phyloP scores from a whole-genome alignment of 306 rosid genomes.

The Rosa persica region DNA sequence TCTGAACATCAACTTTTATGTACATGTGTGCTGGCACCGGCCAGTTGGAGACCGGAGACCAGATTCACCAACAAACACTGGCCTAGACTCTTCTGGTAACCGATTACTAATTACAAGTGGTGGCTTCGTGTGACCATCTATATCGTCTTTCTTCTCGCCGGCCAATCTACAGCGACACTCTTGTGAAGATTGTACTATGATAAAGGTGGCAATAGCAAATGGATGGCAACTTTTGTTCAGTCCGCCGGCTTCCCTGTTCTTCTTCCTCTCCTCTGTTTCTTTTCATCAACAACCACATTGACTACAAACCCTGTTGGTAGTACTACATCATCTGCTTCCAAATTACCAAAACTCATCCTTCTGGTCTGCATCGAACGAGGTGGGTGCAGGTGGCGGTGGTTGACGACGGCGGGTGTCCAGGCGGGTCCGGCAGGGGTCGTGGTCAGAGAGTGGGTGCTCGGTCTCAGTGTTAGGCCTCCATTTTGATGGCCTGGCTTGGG shows the following conservation, averaged over 20 bases:
- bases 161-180: slow-evolving; percentile 58
- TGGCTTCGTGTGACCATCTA: slow-evolving; percentile 49
- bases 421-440: too few relatives aligned
- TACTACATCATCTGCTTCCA: slow-evolving; percentile 16
- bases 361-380: too few relatives aligned
- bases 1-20: neutral
- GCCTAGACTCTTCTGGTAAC: neutral
- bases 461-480: too few relatives aligned
- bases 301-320: neutral
- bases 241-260: slow-evolving; percentile 66
- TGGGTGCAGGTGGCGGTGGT: too few relatives aligned
- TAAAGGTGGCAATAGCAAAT: slow-evolving; percentile 65
- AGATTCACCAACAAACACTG: slow-evolving; percentile 6
- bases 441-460: too few relatives aligned
- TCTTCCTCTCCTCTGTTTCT: slow-evolving; percentile 42
- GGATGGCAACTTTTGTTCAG: slow-evolving; percentile 70
- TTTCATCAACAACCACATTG: slow-evolving; percentile 18
- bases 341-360: slow-evolving; percentile 19
- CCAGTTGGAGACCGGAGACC: slow-evolving; percentile 32
- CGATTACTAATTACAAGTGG: slow-evolving; percentile 38
- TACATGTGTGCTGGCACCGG: neutral
- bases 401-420: too few relatives aligned
- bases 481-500: too few relatives aligned
- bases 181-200: slow-evolving; percentile 60
- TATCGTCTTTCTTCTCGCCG: slow-evolving; percentile 39